A percentile compares a stretch with the other conserved stretches of the same genome.
Conservation (phyloP, 306 rosid genomes). For the Bauhinia variegata region DNA sequence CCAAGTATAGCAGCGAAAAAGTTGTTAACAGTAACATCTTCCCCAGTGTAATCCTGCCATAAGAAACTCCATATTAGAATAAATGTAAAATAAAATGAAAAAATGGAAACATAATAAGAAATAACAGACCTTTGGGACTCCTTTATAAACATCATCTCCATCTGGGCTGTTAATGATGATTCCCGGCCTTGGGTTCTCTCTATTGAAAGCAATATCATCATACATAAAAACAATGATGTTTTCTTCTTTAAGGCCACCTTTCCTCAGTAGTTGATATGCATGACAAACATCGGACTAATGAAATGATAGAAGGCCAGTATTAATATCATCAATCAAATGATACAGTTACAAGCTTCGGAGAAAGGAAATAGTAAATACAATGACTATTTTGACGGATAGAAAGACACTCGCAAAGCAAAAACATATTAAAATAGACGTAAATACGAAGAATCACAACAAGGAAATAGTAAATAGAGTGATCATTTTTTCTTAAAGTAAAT, state of each 20-base stretch:
- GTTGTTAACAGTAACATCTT: conserved; percentile 69
- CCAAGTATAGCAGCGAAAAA: conserved; percentile 86
- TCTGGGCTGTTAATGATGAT: conserved; percentile 85
- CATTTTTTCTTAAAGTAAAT: background rate
- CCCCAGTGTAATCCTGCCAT: conserved; percentile 84
- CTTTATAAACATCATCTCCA: conserved; percentile 83
- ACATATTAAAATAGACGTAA: no score
- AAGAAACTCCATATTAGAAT: conserved; percentile 24
- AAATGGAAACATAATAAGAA: conserved; percentile 3
- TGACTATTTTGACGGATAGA: no score
- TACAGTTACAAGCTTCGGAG: no score
- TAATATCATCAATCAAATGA: no score
- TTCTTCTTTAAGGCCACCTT: conserved; percentile 88
- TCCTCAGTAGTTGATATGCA: conserved; percentile 85
- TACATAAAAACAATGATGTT: conserved; percentile 97
- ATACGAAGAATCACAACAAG: no score
- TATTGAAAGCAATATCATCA: conserved; percentile 79
- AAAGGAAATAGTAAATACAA: no score
- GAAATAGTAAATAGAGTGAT: background rate
- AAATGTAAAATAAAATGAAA: conserved; percentile 4
- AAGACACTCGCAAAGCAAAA: no score
- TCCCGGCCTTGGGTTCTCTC: conserved; percentile 89
- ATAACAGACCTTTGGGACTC: conserved; percentile 83
- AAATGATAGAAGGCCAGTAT: conserved; percentile 15
- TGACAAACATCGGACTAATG: conserved; percentile 87